Conservation (phyloP, 257 asterid genomes). For the Parsonsia alboflavescens region DNA sequence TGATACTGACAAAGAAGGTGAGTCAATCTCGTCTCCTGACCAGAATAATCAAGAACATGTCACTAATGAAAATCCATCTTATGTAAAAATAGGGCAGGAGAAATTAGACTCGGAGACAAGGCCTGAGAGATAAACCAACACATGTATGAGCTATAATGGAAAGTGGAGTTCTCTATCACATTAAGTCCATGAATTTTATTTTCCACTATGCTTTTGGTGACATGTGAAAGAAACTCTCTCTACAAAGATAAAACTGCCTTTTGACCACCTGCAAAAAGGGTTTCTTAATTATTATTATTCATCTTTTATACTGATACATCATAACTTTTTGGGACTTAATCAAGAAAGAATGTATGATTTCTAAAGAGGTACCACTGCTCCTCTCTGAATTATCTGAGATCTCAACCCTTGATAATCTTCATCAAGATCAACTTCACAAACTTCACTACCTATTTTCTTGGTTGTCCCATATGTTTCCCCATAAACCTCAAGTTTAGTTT, state of each 20-base stretch:
- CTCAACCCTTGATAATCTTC: too few relatives aligned
- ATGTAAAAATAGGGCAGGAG: background rate
- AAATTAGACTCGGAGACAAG: slow-evolving; percentile 3
- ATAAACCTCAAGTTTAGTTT: slow-evolving; percentile 52
- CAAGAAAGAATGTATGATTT: background rate
- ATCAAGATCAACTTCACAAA: slow-evolving; percentile 46
- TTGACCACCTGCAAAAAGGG: background rate
- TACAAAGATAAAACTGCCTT: background rate
- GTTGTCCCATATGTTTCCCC: slow-evolving; percentile 48
- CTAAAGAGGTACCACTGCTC: background rate
- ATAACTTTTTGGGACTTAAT: background rate
- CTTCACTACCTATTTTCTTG: slow-evolving; percentile 49
- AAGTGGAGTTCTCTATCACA: background rate
- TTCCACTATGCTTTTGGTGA: background rate
- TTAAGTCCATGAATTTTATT: too few relatives aligned
- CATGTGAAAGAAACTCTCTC: background rate
- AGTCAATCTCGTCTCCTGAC: slow-evolving; percentile 68
- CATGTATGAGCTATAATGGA: background rate
- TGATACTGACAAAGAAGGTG: slow-evolving; percentile 60
- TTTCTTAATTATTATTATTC: background rate
- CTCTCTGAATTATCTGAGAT: too few relatives aligned
- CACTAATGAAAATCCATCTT: background rate
- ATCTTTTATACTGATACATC: background rate
- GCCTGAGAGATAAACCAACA: slow-evolving; percentile 35
- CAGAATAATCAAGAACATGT: slow-evolving; percentile 3